Evolutionary conservation across 495 filamentous ascomycete species (phyloP).

Genomic region (Neurospora africana): DNA sequence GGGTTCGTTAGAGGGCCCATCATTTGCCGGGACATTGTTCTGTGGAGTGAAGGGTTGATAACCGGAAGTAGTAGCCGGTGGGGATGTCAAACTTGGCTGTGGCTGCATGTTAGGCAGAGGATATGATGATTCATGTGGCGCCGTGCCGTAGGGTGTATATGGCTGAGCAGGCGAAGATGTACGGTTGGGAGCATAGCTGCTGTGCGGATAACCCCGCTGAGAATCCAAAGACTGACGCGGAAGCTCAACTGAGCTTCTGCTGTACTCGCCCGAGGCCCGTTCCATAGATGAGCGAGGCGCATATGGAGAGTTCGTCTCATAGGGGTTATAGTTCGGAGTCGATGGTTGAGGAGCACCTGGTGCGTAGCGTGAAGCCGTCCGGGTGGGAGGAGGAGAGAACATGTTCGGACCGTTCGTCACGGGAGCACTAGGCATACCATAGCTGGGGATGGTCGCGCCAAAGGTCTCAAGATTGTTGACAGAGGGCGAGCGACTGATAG

Average conservation of each 20-base stretch:
- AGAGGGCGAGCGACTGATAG: constrained; percentile 71
- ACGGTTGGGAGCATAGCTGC: constrained; percentile 21
- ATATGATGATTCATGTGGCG: background rate
- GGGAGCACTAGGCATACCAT: constrained; percentile 19
- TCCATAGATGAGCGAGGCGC: constrained; percentile 34
- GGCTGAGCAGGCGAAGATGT: constrained; percentile 15
- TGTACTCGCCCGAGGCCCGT: constrained; percentile 32
- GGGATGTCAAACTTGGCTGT: constrained; percentile 3
- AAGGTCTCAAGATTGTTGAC: constrained; percentile 66
- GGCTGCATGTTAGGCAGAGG: background rate
- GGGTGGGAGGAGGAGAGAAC: constrained; percentile 23
- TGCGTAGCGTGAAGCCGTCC: constrained; percentile 52
- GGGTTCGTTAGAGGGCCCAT: constrained; percentile 3
- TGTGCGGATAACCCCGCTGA: constrained; percentile 21
- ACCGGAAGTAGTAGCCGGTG: constrained; percentile 4
- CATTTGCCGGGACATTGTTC: background rate
- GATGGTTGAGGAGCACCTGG: constrained; percentile 31
- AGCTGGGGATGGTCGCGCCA: constrained; percentile 24
- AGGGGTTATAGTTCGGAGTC: constrained; percentile 19
- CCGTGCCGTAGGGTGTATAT: background rate
- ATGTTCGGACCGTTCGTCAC: constrained; percentile 21
- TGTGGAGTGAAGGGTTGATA: constrained; percentile 16
- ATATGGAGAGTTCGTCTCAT: constrained; percentile 30
- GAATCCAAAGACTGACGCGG: constrained; percentile 34
- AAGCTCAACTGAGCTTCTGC: constrained; percentile 32